phyloP scores from a whole-genome alignment of 139 green algal species.

The Chlamydomonas sphaeroides region DNA sequence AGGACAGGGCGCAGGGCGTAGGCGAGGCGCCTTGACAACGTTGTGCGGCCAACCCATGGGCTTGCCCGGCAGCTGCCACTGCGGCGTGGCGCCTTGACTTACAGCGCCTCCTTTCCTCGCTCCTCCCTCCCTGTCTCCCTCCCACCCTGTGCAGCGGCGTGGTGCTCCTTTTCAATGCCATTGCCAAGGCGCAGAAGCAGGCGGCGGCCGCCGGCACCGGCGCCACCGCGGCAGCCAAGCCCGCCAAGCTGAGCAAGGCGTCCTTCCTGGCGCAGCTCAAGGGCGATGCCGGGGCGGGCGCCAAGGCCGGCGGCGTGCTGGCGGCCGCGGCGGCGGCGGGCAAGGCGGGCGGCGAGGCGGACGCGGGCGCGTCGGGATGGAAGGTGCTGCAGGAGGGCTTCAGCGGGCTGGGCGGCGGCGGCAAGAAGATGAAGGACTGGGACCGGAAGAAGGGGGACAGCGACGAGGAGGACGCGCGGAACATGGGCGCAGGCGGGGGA shows the following conservation, averaged over 20 bases:
- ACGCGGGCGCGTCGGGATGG: conserved; percentile 62
- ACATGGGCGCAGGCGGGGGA: conserved; percentile 11
- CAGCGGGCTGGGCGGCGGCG: conserved; percentile 64
- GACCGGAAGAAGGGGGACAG: conserved; percentile 63
- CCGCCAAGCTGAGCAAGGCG: conserved; percentile 65
- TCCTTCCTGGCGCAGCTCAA: conserved; percentile 81
- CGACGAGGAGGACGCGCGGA: conserved; percentile 42
- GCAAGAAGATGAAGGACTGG: conserved; percentile 93
- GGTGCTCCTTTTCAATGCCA: conserved; percentile 91
- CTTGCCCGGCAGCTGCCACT: too few species aligned
- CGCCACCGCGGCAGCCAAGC: conserved; percentile 49
- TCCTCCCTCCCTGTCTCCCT: too few species aligned
- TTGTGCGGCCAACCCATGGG: too few species aligned
- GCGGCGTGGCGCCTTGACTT: too few species aligned
- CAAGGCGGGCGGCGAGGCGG: conserved; percentile 7
- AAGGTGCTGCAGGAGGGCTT: conserved; percentile 80
- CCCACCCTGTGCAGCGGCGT: conserved; percentile 67
- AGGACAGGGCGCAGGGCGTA: too few species aligned
- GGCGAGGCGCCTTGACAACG: too few species aligned
- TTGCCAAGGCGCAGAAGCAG: conserved; percentile 80
- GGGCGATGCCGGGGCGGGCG: not conserved
- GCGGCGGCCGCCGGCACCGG: conserved; percentile 35
- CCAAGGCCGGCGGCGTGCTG: not conserved
- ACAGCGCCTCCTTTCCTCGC: too few species aligned
- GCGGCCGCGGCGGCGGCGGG: conserved; percentile 32